These are phyloP conservation scores for Sicyos baderoa DNA, from an alignment of 306 rosid species.

Conservation along the genomic window DNA sequence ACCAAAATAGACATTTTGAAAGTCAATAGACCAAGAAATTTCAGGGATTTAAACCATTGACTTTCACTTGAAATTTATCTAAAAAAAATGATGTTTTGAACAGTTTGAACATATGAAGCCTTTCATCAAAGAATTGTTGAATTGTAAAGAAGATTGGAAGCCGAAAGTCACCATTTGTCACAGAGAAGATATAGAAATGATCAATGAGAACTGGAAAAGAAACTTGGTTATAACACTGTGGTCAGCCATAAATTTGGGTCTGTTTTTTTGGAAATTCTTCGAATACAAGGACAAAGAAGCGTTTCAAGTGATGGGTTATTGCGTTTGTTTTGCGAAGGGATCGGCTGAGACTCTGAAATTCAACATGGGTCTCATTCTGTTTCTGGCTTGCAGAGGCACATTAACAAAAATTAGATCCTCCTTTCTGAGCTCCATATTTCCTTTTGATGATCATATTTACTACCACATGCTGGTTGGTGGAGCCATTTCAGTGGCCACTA, in stretches of 20 bases:
- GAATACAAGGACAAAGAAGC: constrained; percentile 38
- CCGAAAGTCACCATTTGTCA: too few species aligned
- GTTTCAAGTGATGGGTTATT: constrained; percentile 42
- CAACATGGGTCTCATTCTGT: constrained; percentile 48
- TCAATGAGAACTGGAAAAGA: constrained; percentile 34
- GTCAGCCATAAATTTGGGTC: constrained; percentile 35
- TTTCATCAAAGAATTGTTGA: constrained; percentile 15
- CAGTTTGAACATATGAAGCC: constrained; percentile 59
- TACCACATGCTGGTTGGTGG: constrained; percentile 43
- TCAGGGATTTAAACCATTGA: too few species aligned
- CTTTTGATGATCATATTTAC: constrained; percentile 52
- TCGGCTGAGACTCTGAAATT: constrained; percentile 52
- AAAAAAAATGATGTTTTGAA: not conserved
- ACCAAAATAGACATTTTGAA: too few species aligned
- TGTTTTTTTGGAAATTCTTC: constrained; percentile 37
- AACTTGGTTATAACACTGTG: constrained; percentile 42
- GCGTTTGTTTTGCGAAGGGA: constrained; percentile 47
- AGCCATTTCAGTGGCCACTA: constrained; percentile 39
- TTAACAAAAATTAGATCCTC: constrained; percentile 39
- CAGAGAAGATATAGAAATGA: constrained; percentile 17
- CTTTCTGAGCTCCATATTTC: constrained; percentile 36
- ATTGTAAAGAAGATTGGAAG: not conserved
- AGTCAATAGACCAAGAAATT: too few species aligned
- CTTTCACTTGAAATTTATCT: not conserved
- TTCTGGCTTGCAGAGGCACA: constrained; percentile 51